phyloP scores from a whole-genome alignment of 164 flowering plant species.

The Vitis vinifera region ASM3070453v1 NC_081806.1:7435501-7436000 shows the following conservation, averaged over 20 bases:
- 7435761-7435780: neutral
- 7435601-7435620: neutral
- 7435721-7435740: too few relatives aligned
- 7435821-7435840: neutral
- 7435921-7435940: neutral
- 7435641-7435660: conserved; percentile 1
- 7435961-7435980: neutral
- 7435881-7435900: neutral
- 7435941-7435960: neutral
- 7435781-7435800: neutral
- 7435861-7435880: neutral
- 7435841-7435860: neutral
- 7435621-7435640: neutral
- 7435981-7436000: neutral
- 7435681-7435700: neutral
- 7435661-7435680: neutral
- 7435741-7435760: neutral
- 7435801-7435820: neutral
- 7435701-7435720: neutral
- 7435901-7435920: neutral
- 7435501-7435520: conserved; percentile 94
- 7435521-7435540: conserved; percentile 93
- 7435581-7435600: conserved; percentile 7
- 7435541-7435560: conserved; percentile 89
- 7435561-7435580: conserved; percentile 91